These are phyloP conservation scores for Coelastrella sp. DNA, from an alignment of 139 green algal species.

Conservation along the genomic window DNA sequence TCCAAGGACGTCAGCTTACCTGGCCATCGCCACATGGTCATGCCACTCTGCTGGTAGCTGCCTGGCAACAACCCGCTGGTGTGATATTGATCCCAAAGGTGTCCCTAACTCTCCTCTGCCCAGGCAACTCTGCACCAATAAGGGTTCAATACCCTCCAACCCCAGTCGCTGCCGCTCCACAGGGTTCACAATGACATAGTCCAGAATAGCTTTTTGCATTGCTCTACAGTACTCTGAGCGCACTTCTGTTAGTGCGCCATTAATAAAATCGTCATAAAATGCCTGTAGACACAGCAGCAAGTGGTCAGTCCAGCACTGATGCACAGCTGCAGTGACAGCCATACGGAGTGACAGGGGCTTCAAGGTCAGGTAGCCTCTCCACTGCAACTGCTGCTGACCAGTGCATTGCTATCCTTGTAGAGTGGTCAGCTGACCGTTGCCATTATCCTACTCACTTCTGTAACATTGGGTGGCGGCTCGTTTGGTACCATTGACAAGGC, in stretches of 20 bases:
- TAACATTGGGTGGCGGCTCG: constrained; percentile 42
- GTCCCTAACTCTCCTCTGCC: constrained; percentile 16
- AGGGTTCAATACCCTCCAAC: constrained; percentile 61
- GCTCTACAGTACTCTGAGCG: constrained; percentile 67
- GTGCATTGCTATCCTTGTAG: not conserved
- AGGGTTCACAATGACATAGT: constrained; percentile 68
- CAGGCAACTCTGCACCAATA: constrained; percentile 51
- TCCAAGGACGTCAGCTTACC: not conserved
- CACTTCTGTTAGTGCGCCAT: constrained; percentile 66
- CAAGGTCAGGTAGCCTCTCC: not conserved
- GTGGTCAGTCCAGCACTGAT: not conserved
- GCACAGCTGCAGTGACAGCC: not conserved
- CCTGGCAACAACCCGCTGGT: constrained; percentile 26
- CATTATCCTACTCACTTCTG: constrained; percentile 24
- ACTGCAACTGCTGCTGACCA: not conserved
- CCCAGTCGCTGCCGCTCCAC: constrained; percentile 71
- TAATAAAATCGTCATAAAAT: constrained; percentile 68
- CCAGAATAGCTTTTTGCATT: constrained; percentile 73
- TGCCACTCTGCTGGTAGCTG: constrained; percentile 65
- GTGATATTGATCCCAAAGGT: constrained; percentile 11
- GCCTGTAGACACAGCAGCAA: constrained; percentile 40
- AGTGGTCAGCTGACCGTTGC: not conserved
- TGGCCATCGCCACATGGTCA: constrained; percentile 63
- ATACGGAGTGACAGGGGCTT: not conserved
- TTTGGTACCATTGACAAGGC: constrained; percentile 68